Evolutionary conservation across 805 yeast genomes (phyloP).

Genomic region (Myxozyma vanderwaltii): DNA sequence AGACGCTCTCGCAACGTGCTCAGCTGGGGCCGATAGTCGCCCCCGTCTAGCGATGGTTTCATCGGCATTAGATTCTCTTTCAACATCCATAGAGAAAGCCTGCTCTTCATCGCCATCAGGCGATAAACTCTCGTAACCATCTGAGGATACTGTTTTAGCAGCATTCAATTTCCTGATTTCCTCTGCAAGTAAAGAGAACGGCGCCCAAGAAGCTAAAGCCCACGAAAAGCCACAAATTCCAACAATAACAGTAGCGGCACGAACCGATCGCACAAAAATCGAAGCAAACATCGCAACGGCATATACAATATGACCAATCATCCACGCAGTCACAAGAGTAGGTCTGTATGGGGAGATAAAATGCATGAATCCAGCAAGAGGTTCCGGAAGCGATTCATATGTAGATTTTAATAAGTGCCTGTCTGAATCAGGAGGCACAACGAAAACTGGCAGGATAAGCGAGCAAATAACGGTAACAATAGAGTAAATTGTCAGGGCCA

Average conservation of each 20-base stretch:
- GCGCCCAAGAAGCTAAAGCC: constrained; percentile 35
- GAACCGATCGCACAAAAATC: constrained; percentile 28
- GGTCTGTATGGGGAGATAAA: constrained; percentile 31
- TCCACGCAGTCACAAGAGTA: constrained; percentile 31
- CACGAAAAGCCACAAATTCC: constrained; percentile 34
- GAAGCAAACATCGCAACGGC: constrained; percentile 32
- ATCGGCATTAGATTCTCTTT: constrained; percentile 1
- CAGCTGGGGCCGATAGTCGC: constrained; percentile 15
- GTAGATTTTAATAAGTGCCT: constrained; percentile 17
- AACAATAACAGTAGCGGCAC: constrained; percentile 27
- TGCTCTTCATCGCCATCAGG: constrained; percentile 5
- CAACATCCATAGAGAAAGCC: constrained; percentile 6
- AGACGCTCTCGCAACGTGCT: background rate
- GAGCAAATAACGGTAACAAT: constrained; percentile 29
- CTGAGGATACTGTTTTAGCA: background rate
- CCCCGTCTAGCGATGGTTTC: constrained; percentile 6
- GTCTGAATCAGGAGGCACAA: constrained; percentile 30
- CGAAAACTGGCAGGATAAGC: constrained; percentile 22
- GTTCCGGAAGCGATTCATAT: constrained; percentile 19
- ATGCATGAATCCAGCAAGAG: constrained; percentile 16
- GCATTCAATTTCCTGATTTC: constrained; percentile 25
- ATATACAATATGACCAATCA: constrained; percentile 23
- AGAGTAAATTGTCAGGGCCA: constrained; percentile 31
- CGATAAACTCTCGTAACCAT: constrained; percentile 7
- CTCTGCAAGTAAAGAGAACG: constrained; percentile 31